Evolutionary conservation across 2,329 filamentous ascomycete genomes (phyloP).

Genomic region (Camillea tinctor): DNA sequence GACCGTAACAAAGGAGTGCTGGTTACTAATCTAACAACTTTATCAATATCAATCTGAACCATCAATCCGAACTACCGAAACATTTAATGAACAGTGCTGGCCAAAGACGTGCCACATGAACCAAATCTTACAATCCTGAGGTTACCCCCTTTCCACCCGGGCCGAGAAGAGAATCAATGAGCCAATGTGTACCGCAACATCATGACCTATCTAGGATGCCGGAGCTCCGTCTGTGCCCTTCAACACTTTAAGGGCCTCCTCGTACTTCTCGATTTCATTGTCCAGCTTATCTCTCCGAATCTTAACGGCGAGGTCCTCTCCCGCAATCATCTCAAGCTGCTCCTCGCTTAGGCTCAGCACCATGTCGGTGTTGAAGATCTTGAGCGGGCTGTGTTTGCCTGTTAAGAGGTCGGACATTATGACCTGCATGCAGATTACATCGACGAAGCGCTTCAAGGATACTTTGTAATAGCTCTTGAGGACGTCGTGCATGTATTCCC

Average conservation of each 20-base stretch:
- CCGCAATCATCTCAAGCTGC: slow-evolving; percentile 55
- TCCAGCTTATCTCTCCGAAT: slow-evolving; percentile 42
- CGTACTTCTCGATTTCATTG: slow-evolving; percentile 45
- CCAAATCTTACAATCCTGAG: not conserved
- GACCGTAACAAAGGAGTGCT: too few species aligned
- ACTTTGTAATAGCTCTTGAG: slow-evolving; percentile 63
- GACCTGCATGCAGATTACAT: slow-evolving; percentile 59
- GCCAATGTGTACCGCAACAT: not conserved
- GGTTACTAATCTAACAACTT: too few species aligned
- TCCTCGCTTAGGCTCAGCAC: slow-evolving; percentile 46
- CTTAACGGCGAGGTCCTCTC: slow-evolving; percentile 48
- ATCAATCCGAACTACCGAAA: not conserved
- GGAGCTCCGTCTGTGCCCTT: slow-evolving; percentile 21
- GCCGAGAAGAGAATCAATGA: not conserved
- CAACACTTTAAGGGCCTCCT: slow-evolving; percentile 33
- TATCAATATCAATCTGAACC: not conserved
- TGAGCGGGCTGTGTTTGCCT: slow-evolving; percentile 49
- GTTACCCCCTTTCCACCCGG: not conserved
- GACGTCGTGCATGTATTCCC: slow-evolving; percentile 54
- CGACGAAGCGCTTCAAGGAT: slow-evolving; percentile 59
- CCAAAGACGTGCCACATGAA: not conserved
- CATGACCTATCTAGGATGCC: not conserved
- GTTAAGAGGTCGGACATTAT: slow-evolving; percentile 53
- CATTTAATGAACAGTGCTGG: not conserved
- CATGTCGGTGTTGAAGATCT: slow-evolving; percentile 50